Percentiles rank a stretch among this genome's conserved stretches.
These are phyloP conservation scores for Cryptomeria japonica DNA, from an alignment of 75 land plant species.

Conservation along the genomic window DNA sequence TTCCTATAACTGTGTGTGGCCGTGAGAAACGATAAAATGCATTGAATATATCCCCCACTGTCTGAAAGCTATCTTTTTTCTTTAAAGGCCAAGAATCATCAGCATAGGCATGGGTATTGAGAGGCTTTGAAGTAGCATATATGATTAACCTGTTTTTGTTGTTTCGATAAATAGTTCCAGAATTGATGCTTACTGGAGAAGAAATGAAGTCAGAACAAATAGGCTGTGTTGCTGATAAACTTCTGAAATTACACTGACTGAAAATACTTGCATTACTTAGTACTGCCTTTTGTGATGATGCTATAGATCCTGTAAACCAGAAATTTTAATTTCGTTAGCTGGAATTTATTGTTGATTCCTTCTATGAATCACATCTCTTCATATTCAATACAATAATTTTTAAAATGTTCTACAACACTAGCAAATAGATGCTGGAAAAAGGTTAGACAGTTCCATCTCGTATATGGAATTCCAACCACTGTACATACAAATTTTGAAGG, in stretches of 20 bases:
- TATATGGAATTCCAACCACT: background rate
- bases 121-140: conserved; percentile 9
- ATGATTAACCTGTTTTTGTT: background rate
- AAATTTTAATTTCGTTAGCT: background rate
- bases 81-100: conserved; percentile 9
- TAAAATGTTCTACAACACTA: background rate
- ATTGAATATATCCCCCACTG: conserved; percentile 21
- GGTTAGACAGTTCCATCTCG: background rate
- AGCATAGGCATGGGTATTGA: conserved; percentile 1
- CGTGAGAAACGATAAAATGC: conserved; percentile 88
- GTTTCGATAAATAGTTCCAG: background rate
- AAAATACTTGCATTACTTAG: background rate
- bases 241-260: background rate
- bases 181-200: background rate
- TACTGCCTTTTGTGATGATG: background rate
- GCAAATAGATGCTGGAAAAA: background rate
- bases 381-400: background rate
- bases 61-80: background rate
- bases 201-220: background rate
- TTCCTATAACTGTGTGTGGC: conserved; percentile 98
- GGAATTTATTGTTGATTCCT: background rate
- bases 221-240: background rate
- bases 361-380: background rate
- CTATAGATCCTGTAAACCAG: conserved; percentile 2
- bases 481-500: background rate